These are phyloP conservation scores for Ambrosiella cleistominuta DNA, from an alignment of 2,329 filamentous ascomycete species.

Conservation along the genomic window DNA sequence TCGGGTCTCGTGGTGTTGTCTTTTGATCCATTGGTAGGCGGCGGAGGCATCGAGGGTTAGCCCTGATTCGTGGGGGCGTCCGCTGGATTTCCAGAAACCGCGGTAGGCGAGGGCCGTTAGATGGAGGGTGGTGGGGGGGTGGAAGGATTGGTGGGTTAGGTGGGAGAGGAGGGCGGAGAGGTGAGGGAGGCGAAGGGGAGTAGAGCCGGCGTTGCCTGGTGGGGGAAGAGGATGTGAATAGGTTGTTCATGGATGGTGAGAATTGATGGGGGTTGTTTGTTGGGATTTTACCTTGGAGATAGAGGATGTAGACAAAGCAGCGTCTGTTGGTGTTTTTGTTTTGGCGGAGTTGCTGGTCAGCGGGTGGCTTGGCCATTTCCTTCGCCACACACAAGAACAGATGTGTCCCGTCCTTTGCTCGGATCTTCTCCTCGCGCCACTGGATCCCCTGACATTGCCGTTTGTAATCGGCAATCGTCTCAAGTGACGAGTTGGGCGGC, in stretches of 20 bases:
- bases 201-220: conserved; percentile 40
- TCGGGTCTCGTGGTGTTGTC: not conserved
- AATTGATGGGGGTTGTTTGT: not conserved
- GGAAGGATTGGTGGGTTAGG: conserved; percentile 23
- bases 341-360: conserved; percentile 10
- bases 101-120: conserved; percentile 45
- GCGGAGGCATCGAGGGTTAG: conserved; percentile 52
- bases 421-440: conserved; percentile 48
- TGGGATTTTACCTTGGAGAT: conserved; percentile 32
- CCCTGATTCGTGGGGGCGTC: conserved; percentile 50
- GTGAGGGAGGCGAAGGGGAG: conserved; percentile 38
- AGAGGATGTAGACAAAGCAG: conserved; percentile 32
- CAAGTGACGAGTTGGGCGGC: conserved; percentile 50
- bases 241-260: too few species aligned
- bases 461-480: conserved; percentile 48
- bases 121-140: conserved; percentile 25
- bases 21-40: conserved; percentile 24
- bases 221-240: too few species aligned
- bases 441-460: conserved; percentile 39
- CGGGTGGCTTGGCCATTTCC: conserved; percentile 6
- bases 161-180: conserved; percentile 34
- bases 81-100: conserved; percentile 63
- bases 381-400: conserved; percentile 39
- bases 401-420: conserved; percentile 45
- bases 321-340: not conserved